Percentiles rank a stretch among this genome's conserved stretches.
Conservation (phyloP, 441 rosid species). For the Biscutella auriculata region DNA sequence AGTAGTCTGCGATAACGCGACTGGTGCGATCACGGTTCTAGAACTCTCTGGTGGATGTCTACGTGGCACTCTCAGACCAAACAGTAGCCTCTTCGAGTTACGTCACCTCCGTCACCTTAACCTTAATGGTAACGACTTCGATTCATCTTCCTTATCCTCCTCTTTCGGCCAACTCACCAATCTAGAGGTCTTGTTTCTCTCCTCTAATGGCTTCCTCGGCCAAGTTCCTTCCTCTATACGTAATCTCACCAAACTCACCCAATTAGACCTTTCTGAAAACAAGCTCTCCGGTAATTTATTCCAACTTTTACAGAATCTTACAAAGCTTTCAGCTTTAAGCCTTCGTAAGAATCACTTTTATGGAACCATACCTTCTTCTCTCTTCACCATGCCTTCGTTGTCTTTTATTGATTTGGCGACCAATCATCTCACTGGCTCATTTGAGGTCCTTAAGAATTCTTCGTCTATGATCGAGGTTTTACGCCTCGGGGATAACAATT, state of each 20-base stretch:
- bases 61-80: conserved; percentile 1
- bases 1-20: background rate
- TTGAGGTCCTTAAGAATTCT: background rate
- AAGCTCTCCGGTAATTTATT: background rate
- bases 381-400: conserved; percentile 4
- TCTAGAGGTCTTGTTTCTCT: conserved; percentile 3
- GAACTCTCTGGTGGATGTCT: background rate
- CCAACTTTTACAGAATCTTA: background rate
- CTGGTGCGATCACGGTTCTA: background rate
- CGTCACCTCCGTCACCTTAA: conserved; percentile 6
- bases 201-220: background rate
- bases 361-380: conserved; percentile 8
- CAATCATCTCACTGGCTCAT: background rate
- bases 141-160: background rate
- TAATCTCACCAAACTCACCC: background rate
- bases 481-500: conserved; percentile 1
- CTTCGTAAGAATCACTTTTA: background rate
- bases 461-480: background rate
- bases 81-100: conserved; percentile 13
- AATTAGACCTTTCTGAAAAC: background rate
- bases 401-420: background rate
- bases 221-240: conserved; percentile 12
- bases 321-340: background rate
- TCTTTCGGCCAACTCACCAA: conserved; percentile 2
- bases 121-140: conserved; percentile 12